Base-by-base conservation (phyloP, 495 filamentous ascomycete genomes). In the Lasiosphaeria ovina region DNA sequence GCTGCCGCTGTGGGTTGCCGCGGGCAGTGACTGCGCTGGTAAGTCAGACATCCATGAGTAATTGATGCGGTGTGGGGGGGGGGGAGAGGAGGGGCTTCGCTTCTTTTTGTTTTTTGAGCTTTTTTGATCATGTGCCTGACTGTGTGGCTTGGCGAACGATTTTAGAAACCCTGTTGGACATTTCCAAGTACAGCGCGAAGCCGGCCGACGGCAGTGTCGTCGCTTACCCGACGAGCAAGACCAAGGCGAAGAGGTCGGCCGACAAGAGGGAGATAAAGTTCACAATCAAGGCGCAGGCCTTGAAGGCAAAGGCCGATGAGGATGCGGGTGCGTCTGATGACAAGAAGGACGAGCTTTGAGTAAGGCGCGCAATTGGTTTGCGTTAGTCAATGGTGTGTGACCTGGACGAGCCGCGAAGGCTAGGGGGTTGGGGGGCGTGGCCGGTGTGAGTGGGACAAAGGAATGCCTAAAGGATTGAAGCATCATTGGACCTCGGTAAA, bases 1-100 rank as follows among this genome's bases (percentile, higher is more conserved):
- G n/a, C 50, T 71, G 47, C 73, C 73, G 31, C 60, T 75, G 12
- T 75, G 68, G 68, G 68, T 75, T 4, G 71, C 68, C 9, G 69
- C 69, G 65, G 62, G 55, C 16, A 75, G 70, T 36, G 52, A 61
- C 6, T 75, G 73, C 45, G 56, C 63, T 7, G 71, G 73, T 75
- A 9, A 49, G 72, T 44, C 16, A 8, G 8, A 8, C 38, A 9
- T 42, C 38, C 38, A 42, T 9, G 14, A 42, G 38, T 42, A 8
- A 42, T 42, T 9, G 8, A 6, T 47, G 24, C 4, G 12, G 31
- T 24, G 3, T 45, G 16, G 3, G n/a, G n/a, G n/a, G n/a, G n/a
- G n/a, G n/a, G 0, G 24, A 24, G 24, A 24, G 2, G 24, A 24
- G 2, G 24, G 24, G 0, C 2, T 24, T 24, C 24, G 24, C 24